phyloP scores from a whole-genome alignment of 2,329 filamentous ascomycete genomes.

The Lecanicillium sp. region DNA sequence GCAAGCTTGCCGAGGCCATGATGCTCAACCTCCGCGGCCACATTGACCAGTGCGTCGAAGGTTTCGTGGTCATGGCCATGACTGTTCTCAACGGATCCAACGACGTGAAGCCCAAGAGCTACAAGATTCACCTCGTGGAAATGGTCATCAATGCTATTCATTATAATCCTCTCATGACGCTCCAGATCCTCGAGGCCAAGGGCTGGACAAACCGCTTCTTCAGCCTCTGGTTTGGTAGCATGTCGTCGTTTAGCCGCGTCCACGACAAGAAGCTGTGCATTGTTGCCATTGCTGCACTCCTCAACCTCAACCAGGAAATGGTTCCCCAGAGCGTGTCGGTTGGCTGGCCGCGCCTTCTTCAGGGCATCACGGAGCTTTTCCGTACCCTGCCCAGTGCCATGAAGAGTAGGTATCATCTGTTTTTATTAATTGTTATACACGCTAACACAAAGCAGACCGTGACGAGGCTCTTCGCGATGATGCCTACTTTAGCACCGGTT shows the following conservation, averaged over 20 bases:
- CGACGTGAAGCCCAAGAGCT: conserved; percentile 82
- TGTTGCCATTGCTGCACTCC: conserved; percentile 78
- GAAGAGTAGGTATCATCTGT: conserved; percentile 55
- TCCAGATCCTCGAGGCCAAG: conserved; percentile 82
- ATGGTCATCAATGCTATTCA: conserved; percentile 98
- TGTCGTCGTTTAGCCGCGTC: conserved; percentile 84
- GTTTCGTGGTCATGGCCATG: conserved; percentile 89
- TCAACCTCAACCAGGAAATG: conserved; percentile 70
- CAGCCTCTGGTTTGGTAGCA: conserved; percentile 94
- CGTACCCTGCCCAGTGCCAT: conserved; percentile 80
- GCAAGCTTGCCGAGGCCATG: conserved; percentile 93
- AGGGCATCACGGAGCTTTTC: conserved; percentile 83
- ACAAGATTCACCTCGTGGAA: conserved; percentile 94
- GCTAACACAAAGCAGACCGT: conserved; percentile 51
- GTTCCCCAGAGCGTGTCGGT: conserved; percentile 89
- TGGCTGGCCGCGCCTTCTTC: conserved; percentile 87
- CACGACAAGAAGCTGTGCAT: conserved; percentile 99
- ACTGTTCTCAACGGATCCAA: conserved; percentile 57
- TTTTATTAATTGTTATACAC: background rate
- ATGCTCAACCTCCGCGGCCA: conserved; percentile 90
- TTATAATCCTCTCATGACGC: conserved; percentile 82
- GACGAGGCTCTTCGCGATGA: conserved; percentile 90
- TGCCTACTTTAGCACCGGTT: conserved; percentile 59
- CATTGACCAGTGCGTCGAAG: conserved; percentile 79
- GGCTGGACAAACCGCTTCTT: conserved; percentile 99